Base-by-base conservation (phyloP, 345 rosid genomes). In the Linum tenue region DNA sequence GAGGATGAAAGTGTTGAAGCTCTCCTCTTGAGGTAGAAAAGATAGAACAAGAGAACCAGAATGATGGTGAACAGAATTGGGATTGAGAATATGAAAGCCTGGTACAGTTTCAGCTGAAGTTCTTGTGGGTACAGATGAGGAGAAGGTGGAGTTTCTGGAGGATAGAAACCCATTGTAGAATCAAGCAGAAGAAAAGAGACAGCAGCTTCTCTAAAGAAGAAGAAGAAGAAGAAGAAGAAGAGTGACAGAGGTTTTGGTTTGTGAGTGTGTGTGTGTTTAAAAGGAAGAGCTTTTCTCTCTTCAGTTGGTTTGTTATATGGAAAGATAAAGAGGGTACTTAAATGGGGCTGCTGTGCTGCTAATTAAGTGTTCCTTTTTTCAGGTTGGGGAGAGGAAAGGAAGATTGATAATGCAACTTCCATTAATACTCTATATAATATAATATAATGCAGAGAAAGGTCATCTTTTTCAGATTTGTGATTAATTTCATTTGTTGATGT, bases 11-110 rank as follows among this genome's bases (percentile, higher is more conserved):
- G 71, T 37, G 78, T 68, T 16, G 86, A 69, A 39, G 96, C 86
- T 78, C 96, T 90, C 80, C 94, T 90, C 87, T 90, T 90, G 69
- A 92, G 91, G 72, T 90, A 92, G 75, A 92, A 92, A 78, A 92
- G 81, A 75, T 92, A 92, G 75, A 92, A 92, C 76, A 92, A 73
- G 3, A 92, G 77, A 62, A 88, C 81, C 62, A 92, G 96, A 71
- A 92, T 92, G 62, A 92, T 83, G 31, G 97, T 90, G 71, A 92
- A 92, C 39, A 92, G 91, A 55, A 92, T 82, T 3, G 98, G 98
- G 68, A 92, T 90, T 58, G 98, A 92, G 77, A 92, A 92, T 64
- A 92, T 92, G 83, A 92, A 92, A 62, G 97, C 97, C 71, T 90
- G 97, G 71, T 90, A 92, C 41, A 92, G 92, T 72, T 88, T 92